These are phyloP conservation scores for Akanthomyces uredinophilus DNA, from an alignment of 2,329 filamentous ascomycete species.

Conservation along the genomic window DNA sequence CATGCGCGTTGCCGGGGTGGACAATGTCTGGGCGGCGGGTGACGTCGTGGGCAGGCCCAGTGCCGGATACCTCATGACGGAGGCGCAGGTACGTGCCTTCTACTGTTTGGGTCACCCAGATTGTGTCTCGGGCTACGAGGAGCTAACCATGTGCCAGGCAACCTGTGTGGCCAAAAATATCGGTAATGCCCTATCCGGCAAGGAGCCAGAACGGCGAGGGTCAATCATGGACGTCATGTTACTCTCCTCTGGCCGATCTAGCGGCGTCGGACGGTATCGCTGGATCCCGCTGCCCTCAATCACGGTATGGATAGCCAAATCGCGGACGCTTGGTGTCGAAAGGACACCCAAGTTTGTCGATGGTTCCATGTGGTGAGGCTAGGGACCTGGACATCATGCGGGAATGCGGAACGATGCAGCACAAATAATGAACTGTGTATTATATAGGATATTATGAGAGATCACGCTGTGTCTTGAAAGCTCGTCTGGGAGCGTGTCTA, in stretches of 20 bases:
- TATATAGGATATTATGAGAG: constrained; percentile 6
- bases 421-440: background rate
- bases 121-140: background rate
- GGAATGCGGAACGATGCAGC: background rate
- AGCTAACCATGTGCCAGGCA: constrained; percentile 28
- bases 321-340: constrained; percentile 43
- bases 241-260: constrained; percentile 43
- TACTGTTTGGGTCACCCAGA: background rate
- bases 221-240: constrained; percentile 45
- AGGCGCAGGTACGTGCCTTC: constrained; percentile 39
- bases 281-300: constrained; percentile 45
- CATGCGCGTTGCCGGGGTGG: constrained; percentile 40
- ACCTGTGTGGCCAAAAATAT: constrained; percentile 50
- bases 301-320: constrained; percentile 47
- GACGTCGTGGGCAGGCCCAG: constrained; percentile 48
- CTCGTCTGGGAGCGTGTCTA: constrained; percentile 11
- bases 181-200: constrained; percentile 41
- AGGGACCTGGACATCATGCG: background rate
- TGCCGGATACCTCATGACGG: constrained; percentile 56
- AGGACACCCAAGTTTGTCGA: constrained; percentile 41
- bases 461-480: background rate
- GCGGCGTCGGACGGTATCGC: constrained; percentile 45
- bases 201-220: constrained; percentile 40
- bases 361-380: constrained; percentile 41
- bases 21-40: constrained; percentile 48